Percentiles rank a stretch among this genome's conserved stretches.
phyloP scores from a whole-genome alignment of 179 eudicot species.

The Patellifolia procumbens region DNA sequence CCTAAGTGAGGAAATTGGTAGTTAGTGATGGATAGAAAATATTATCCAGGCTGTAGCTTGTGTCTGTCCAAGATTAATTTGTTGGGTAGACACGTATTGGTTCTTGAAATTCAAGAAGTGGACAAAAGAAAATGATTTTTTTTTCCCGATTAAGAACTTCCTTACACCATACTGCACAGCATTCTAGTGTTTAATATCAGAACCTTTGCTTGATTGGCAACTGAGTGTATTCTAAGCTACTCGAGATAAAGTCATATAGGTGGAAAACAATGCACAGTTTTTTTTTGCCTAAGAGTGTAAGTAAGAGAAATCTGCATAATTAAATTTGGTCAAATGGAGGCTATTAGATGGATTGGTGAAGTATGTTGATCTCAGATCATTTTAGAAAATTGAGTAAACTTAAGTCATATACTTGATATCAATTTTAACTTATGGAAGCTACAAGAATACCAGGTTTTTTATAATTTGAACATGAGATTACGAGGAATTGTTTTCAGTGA shows the following conservation, averaged over 20 bases:
- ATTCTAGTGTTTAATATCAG: background rate
- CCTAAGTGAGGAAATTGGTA: no score
- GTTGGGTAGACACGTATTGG: background rate
- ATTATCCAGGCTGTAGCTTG: no score
- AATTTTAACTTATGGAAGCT: background rate
- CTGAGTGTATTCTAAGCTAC: background rate
- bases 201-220: background rate
- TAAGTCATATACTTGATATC: background rate
- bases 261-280: no score
- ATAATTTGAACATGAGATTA: background rate
- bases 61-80: no score
- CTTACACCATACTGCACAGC: no score
- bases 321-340: background rate
- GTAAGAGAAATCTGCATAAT: background rate
- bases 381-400: background rate
- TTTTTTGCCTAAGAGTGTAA: background rate
- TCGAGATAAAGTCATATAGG: background rate
- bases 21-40: no score
- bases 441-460: background rate
- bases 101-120: background rate
- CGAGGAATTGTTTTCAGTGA: background rate
- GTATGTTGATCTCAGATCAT: background rate
- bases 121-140: background rate
- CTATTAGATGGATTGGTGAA: background rate
- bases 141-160: background rate